A percentile compares a stretch with the other conserved stretches of the same genome.
These are phyloP conservation scores for Diplodia intermedia DNA, from an alignment of 2,329 filamentous ascomycete species.

Conservation along the genomic window DNA sequence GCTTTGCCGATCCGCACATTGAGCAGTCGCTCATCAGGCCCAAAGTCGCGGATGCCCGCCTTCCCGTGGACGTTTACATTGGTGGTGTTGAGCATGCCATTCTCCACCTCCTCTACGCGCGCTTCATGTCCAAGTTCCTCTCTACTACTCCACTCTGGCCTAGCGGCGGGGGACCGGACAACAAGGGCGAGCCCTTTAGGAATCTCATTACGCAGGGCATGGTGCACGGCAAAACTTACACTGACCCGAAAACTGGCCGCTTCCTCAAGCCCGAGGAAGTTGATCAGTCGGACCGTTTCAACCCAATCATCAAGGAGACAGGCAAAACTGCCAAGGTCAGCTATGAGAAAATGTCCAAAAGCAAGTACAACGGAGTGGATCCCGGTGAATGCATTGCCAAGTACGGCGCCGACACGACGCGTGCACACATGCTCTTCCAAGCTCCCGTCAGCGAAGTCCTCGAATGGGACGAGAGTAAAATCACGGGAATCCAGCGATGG, in stretches of 20 bases:
- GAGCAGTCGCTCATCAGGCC: constrained; percentile 65
- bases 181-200: constrained; percentile 75
- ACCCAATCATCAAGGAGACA: constrained; percentile 68
- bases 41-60: constrained; percentile 60
- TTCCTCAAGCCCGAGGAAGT: constrained; percentile 81
- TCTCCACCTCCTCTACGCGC: constrained; percentile 84
- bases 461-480: constrained; percentile 86
- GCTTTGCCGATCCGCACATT: constrained; percentile 77
- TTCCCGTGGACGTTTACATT: constrained; percentile 87
- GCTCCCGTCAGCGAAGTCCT: constrained; percentile 83
- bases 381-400: constrained; percentile 73
- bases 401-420: constrained; percentile 82
- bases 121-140: constrained; percentile 90
- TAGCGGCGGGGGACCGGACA: constrained; percentile 43
- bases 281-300: constrained; percentile 63
- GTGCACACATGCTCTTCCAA: constrained; percentile 88
- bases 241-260: constrained; percentile 74
- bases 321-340: constrained; percentile 66
- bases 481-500: constrained; percentile 83
- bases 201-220: constrained; percentile 88
- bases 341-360: constrained; percentile 95
- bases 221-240: constrained; percentile 87
- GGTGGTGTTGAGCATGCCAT: constrained; percentile 92
- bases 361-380: constrained; percentile 90
- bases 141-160: constrained; percentile 60